phyloP scores from a whole-genome alignment of 83 land plant species.

The Thuja plicata region DNA sequence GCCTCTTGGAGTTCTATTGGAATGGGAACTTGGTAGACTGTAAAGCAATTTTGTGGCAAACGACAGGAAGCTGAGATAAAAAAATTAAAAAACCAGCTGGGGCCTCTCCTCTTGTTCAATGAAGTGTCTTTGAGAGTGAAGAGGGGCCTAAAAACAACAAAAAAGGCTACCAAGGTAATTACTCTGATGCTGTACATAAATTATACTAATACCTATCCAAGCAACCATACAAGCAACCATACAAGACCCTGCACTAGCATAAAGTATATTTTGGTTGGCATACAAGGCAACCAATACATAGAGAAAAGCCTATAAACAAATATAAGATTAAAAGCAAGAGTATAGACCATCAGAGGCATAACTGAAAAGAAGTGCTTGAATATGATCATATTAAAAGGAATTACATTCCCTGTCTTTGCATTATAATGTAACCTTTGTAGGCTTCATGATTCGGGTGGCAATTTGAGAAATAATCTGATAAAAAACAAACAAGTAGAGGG shows the following conservation, averaged over 20 bases:
- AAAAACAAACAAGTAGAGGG: neutral
- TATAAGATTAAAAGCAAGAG: neutral
- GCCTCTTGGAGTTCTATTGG: neutral
- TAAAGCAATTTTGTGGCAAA: neutral
- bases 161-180: neutral
- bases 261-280: neutral
- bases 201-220: neutral
- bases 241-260: neutral
- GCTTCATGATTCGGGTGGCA: neutral
- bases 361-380: neutral
- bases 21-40: neutral
- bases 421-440: neutral
- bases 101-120: neutral
- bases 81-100: neutral
- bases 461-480: neutral
- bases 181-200: neutral
- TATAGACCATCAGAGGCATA: neutral
- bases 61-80: neutral
- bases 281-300: neutral
- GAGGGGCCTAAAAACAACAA: neutral
- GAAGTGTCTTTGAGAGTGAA: neutral
- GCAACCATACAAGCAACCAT: neutral
- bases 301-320: neutral
- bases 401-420: neutral
- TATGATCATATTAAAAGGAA: neutral